Percentiles rank a stretch among this genome's conserved stretches.
These are phyloP conservation scores for Apiospora koreana DNA, from an alignment of 2,329 filamentous ascomycete species.

Conservation along the genomic window DNA sequence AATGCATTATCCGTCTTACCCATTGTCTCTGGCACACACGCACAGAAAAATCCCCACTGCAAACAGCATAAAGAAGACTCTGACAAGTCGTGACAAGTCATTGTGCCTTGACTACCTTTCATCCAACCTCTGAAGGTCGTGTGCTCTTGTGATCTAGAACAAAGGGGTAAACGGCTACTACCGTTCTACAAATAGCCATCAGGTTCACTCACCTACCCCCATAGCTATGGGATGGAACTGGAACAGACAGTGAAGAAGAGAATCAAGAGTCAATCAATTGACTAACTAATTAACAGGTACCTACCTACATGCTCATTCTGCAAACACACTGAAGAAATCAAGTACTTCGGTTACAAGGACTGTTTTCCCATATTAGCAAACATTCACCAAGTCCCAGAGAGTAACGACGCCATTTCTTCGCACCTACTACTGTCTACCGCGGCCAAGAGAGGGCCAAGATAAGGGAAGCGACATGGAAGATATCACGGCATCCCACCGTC, in stretches of 20 bases:
- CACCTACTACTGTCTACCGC: background rate
- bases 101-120: background rate
- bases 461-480: background rate
- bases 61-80: background rate
- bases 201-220: background rate
- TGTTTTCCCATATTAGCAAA: background rate
- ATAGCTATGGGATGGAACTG: background rate
- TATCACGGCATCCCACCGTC: background rate
- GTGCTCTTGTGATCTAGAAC: background rate
- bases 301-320: no score
- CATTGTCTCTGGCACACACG: background rate
- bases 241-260: background rate
- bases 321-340: no score
- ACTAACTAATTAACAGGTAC: no score
- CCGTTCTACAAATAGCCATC: background rate
- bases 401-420: background rate
- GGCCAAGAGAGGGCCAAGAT: no score
- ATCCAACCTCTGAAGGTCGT: background rate
- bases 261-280: background rate
- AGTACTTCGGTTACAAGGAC: background rate
- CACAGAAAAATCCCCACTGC: background rate
- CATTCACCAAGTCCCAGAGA: background rate
- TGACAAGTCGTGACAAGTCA: background rate
- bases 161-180: background rate
- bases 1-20: background rate